Evolutionary conservation across 2,329 filamentous ascomycete genomes (phyloP).

Genomic region (Coniochaeta ligniaria): DNA sequence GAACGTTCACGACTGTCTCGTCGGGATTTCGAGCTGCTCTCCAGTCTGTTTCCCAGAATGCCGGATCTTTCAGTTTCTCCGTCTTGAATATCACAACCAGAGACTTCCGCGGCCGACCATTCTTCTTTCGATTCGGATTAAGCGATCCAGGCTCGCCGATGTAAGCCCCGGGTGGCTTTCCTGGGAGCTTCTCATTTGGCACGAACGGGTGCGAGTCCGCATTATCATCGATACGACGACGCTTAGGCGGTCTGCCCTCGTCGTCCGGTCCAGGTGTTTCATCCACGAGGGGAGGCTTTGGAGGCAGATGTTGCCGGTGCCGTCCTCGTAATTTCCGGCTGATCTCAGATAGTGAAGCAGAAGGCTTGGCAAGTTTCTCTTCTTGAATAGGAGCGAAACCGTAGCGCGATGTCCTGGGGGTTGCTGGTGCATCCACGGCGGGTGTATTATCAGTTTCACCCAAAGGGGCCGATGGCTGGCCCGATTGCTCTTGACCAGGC

Average conservation of each 20-base stretch:
- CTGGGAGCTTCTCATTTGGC: not conserved
- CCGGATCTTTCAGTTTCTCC: conserved; percentile 15
- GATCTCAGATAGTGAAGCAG: not conserved
- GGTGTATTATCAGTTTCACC: no score
- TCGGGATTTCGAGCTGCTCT: not conserved
- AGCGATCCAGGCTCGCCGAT: conserved; percentile 19
- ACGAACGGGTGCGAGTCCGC: not conserved
- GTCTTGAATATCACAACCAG: conserved; percentile 21
- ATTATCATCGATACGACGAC: conserved; percentile 1
- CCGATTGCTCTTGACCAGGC: not conserved
- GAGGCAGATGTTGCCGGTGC: not conserved
- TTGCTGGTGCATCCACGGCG: not conserved
- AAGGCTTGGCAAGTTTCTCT: not conserved
- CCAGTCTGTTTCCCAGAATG: not conserved
- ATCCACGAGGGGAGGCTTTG: not conserved
- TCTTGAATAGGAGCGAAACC: not conserved
- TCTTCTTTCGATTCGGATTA: conserved; percentile 15
- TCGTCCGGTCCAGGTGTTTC: not conserved
- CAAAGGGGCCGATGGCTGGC: not conserved
- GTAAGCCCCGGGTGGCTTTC: conserved; percentile 11
- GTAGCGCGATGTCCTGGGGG: not conserved
- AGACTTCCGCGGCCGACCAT: conserved; percentile 22
- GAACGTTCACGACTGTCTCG: conserved; percentile 7
- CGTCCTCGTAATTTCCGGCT: not conserved
- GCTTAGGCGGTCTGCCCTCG: not conserved